A percentile compares a stretch with the other conserved stretches of the same genome.
phyloP scores from a whole-genome alignment of 1,284 basidiomycete genomes.

The Tilletia horrida region DNA sequence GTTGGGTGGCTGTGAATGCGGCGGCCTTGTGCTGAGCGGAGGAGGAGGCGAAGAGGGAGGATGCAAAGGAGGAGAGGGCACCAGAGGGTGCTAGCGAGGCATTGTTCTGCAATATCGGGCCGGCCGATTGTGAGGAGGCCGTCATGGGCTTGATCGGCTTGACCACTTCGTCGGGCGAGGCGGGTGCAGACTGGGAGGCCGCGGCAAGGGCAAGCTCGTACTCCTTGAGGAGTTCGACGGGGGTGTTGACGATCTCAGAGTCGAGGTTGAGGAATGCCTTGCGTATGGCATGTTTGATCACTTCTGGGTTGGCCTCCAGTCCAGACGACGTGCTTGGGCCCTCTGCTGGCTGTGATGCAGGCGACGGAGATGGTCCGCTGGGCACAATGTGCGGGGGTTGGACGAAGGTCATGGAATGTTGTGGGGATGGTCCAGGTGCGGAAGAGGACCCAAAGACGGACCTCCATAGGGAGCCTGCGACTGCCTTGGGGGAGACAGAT shows the following conservation, averaged over 20 bases:
- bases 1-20: conserved; percentile 45
- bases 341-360: neutral
- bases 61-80: conserved; percentile 45
- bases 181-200: conserved; percentile 53
- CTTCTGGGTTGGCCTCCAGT: conserved; percentile 64
- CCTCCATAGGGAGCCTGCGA: conserved; percentile 36
- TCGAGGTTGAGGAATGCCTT: conserved; percentile 76
- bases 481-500: conserved; percentile 31
- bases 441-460: conserved; percentile 39
- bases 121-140: conserved; percentile 2
- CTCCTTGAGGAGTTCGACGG: conserved; percentile 67
- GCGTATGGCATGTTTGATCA: conserved; percentile 70
- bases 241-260: conserved; percentile 70
- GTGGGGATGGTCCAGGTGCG: neutral
- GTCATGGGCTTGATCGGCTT: neutral
- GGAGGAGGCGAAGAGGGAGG: conserved; percentile 48
- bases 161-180: neutral
- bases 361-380: neutral
- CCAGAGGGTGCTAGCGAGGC: neutral
- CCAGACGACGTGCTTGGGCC: conserved; percentile 20
- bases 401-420: conserved; percentile 9
- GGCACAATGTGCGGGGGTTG: neutral
- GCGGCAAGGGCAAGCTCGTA: conserved; percentile 53
- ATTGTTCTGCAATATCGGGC: neutral
- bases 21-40: conserved; percentile 24